These are phyloP conservation scores for Zymoseptoria passerinii DNA, from an alignment of 2,329 filamentous ascomycete species.

Conservation along the genomic window DNA sequence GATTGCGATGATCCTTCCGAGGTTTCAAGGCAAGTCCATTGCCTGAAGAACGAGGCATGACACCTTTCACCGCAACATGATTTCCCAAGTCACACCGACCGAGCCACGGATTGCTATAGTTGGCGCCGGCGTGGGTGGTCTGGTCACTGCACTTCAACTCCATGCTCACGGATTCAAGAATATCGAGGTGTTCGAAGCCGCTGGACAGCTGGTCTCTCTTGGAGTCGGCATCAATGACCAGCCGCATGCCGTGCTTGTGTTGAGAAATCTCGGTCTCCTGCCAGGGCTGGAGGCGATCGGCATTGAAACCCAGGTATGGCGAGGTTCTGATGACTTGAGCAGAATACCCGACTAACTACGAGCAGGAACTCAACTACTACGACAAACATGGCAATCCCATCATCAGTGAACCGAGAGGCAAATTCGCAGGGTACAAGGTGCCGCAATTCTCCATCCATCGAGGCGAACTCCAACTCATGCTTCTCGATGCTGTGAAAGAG, in stretches of 20 bases:
- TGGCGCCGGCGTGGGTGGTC: conserved; percentile 44
- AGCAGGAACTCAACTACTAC: conserved; percentile 38
- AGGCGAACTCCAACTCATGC: conserved; percentile 39
- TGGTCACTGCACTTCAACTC: conserved; percentile 48
- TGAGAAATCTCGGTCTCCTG: conserved; percentile 38
- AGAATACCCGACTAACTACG: not conserved
- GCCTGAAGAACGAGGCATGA: not conserved
- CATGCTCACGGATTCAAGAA: conserved; percentile 45
- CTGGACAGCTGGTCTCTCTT: conserved; percentile 34
- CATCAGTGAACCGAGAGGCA: conserved; percentile 36
- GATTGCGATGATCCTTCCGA: not conserved
- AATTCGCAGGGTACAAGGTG: conserved; percentile 35
- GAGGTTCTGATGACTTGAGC: not conserved
- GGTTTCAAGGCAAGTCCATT: not conserved
- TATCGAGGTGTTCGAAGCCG: conserved; percentile 38
- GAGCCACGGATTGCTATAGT: conserved; percentile 36
- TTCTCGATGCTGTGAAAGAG: conserved; percentile 36
- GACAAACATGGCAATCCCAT: conserved; percentile 38
- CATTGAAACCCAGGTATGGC: conserved; percentile 29
- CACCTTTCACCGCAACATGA: not conserved
- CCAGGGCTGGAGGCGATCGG: conserved; percentile 34
- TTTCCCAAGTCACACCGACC: not conserved
- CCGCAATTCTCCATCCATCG: conserved; percentile 41
- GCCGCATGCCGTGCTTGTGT: conserved; percentile 38
- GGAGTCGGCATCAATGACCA: conserved; percentile 43